Base-by-base conservation (phyloP, 352 stramenopile species). In the Globisporangium cylindrosporum region DNA sequence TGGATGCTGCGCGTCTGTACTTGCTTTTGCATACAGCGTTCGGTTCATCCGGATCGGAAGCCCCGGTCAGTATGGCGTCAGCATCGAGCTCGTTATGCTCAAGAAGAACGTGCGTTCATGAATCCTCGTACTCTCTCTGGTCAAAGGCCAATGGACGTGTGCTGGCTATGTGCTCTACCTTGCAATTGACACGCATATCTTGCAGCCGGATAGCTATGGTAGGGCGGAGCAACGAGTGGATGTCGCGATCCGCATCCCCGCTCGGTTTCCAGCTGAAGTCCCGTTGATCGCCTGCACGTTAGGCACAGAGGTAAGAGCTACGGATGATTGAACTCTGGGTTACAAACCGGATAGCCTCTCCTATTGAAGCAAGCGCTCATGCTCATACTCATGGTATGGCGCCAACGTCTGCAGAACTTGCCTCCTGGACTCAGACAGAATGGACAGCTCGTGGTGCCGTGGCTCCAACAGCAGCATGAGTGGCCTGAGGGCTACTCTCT, bases 401-500 rank as follows among this genome's bases (percentile, higher is more conserved):
- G 15, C 46, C 5, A 20, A 36, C 24, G 10, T 60, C 18, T 41
- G 66, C 57, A 93, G 83, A 79, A 74, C 53, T 58, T 93, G 22
- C 81, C 83, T 5, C 29, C 51, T 48, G 54, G 53, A 24, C 64
- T 86, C 48, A 43, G 74, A 75, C 65, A 70, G 57, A 77, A 80
- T 55, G 77, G 70, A 2, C 72, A 80, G 9, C 71, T 92, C 18
- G 36, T 71, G 22, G 48, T 89, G 18, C 73, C 85, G 12, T 93
- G 81, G 82, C 67, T 94, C 4, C 66, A 73, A 14, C 65, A 72
- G 10, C 38, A 72, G 15, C 46, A 74, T 14, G 80, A 78, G 1
- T 94, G 86, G 86, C 80, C 79, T 3, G 53, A 72, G 22, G 69
- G 55, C 8, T 92, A 92, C 74, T 83, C 73, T 1, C 71, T 92